These are phyloP conservation scores for Fusarium sp. DNA, from an alignment of 2,329 filamentous ascomycete genomes.

Conservation along the genomic window DNA sequence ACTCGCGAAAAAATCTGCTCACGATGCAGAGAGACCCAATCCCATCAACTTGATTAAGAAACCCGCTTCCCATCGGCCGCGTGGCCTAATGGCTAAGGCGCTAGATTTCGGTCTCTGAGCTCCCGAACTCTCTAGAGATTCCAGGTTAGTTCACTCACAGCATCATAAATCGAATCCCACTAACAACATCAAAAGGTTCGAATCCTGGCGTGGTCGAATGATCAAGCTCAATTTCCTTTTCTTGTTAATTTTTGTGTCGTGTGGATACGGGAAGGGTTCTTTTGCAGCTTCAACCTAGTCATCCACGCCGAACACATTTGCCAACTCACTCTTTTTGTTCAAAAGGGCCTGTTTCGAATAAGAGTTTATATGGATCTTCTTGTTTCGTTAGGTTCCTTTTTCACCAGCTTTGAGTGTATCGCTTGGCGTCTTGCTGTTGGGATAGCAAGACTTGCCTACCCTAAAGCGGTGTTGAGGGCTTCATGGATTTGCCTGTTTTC, in stretches of 20 bases:
- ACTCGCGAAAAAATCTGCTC: not conserved
- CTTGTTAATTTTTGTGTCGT: not conserved
- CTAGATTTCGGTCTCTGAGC: slow-evolving; percentile 25
- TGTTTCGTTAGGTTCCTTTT: not conserved
- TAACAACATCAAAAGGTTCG: slow-evolving; percentile 10
- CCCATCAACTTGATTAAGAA: not conserved
- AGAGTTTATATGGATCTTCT: not conserved
- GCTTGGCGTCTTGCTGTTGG: not conserved
- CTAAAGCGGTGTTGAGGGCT: not conserved
- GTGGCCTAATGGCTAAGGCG: slow-evolving; percentile 34
- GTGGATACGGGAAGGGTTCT: not conserved
- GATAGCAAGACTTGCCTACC: not conserved
- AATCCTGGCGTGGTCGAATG: slow-evolving; percentile 30
- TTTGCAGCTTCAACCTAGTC: not conserved
- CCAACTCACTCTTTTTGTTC: not conserved
- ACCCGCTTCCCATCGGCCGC: slow-evolving; percentile 3
- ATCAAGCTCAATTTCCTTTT: not conserved
- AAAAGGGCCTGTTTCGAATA: not conserved
- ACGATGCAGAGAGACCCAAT: not conserved
- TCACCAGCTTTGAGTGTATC: not conserved
- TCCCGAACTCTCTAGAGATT: slow-evolving; percentile 31
- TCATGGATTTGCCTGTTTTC: not conserved
- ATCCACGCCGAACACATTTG: not conserved
- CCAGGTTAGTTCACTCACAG: slow-evolving; percentile 11
- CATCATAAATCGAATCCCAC: not conserved